Percentiles rank a stretch among this genome's conserved stretches.
These are phyloP conservation scores for Inga leiocalycina DNA, from an alignment of 306 rosid genomes.

Conservation along the genomic window DNA sequence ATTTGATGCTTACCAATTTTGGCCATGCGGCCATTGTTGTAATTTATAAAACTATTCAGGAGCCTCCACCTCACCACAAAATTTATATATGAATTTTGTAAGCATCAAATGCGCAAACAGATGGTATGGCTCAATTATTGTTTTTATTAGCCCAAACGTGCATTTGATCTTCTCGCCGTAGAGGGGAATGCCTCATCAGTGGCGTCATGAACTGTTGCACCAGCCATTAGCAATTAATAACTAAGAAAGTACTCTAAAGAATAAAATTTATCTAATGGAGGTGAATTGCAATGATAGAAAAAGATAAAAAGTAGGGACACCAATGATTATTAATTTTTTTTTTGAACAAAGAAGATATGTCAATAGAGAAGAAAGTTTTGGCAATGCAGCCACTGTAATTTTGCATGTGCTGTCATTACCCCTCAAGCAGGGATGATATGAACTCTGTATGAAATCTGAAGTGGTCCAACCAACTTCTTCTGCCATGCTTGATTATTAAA, in stretches of 20 bases:
- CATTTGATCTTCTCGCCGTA: background rate
- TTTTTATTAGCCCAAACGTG: background rate
- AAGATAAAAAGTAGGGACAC: background rate
- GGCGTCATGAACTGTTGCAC: background rate
- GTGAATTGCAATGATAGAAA: background rate
- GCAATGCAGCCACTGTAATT: background rate
- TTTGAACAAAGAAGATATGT: background rate
- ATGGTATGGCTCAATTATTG: background rate
- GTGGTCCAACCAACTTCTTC: background rate
- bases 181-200: background rate
- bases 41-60: no score
- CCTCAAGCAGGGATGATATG: background rate
- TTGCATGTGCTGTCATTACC: background rate
- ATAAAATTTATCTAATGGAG: background rate
- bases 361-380: background rate
- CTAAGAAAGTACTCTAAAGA: background rate
- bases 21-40: background rate
- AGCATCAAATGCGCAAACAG: background rate
- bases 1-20: background rate
- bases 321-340: background rate
- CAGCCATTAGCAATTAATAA: background rate
- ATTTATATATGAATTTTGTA: no score
- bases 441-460: background rate
- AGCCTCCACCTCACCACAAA: no score
- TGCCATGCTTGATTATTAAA: background rate